Base-by-base conservation (phyloP, 768 basidiomycete species). In the Tephrocybe sp. region DNA sequence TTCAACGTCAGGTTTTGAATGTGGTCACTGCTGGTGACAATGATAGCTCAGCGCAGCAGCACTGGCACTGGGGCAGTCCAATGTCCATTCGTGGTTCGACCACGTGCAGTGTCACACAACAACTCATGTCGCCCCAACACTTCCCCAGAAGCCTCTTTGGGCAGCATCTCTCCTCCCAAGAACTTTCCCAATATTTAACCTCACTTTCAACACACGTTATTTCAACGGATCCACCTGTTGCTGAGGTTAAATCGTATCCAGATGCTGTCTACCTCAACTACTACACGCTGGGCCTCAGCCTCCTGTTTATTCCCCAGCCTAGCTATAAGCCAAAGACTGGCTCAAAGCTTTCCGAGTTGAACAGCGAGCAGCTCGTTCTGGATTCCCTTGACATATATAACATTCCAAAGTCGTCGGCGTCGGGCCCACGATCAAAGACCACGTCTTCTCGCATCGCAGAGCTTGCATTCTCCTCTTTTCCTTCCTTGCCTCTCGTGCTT, bases 211-310 rank as follows among this genome's bases (percentile, higher is more conserved):
- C 58, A 7, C 50, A 66, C 10, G 36, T 65, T 10, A 53, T 52
- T 16, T 40, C 52, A n/a, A 33, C 63, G 13, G 45, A 53, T 16
- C 43, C 54, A 15, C 29, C 61, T 4, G 57, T 56, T n/a, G 84
- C 89, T 25, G 79, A 89, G 57, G 69, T 92, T 66, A 92, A 90
- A 63, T 72, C 82, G 0, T 94, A 91, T 64, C 63, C 89, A 23
- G 91, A 97, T 64, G 78, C 79, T 7, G 82, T 92, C 55, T 98
- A 94, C 72, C 79, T 90, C 71, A 94, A 91, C 64, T 94, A 91
- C 70, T 78, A 76, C 60, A 25, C 75, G 1, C 74, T 94, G 24
- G 94, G 94, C 10, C 59, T 95, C 59, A 94, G 92, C 55, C 69
- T 97, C 39, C 79, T 87, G 57, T 94, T 87, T 70, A 56, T 74